phyloP scores from a whole-genome alignment of 2,329 filamentous ascomycete species.

The Fusarium compactum region DNA sequence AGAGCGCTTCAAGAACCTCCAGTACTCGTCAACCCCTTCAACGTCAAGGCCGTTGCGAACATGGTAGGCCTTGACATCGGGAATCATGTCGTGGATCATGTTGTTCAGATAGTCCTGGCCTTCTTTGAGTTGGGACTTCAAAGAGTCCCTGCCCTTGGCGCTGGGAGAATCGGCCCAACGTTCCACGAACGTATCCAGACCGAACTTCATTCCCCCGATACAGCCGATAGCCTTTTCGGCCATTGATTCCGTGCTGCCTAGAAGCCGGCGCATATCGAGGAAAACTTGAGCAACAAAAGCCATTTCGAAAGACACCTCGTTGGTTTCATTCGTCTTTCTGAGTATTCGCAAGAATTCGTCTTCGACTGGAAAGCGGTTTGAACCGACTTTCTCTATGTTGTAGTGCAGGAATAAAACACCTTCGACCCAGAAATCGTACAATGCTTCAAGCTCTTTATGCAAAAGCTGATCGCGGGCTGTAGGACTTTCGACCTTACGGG shows the following conservation, averaged over 20 bases:
- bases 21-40: neutral
- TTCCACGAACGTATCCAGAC: neutral
- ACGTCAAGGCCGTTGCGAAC: neutral
- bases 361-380: neutral
- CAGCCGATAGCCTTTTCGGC: neutral
- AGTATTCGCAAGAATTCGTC: neutral
- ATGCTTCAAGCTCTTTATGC: neutral
- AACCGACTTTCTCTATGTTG: neutral
- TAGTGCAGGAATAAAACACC: neutral
- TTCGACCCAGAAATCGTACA: neutral
- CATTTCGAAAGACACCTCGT: neutral
- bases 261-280: neutral
- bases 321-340: neutral
- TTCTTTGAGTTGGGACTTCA: neutral
- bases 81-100: neutral
- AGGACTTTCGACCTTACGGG: accelerated
- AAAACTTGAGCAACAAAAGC: neutral
- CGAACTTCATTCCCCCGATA: neutral
- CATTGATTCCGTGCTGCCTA: neutral
- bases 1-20: neutral
- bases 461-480: accelerated
- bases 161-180: neutral
- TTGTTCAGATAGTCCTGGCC: neutral
- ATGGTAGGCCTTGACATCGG: neutral
- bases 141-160: neutral